Conservation (phyloP, 192 early-diverging fungal genomes). For the Umbelopsis vinacea region DNA sequence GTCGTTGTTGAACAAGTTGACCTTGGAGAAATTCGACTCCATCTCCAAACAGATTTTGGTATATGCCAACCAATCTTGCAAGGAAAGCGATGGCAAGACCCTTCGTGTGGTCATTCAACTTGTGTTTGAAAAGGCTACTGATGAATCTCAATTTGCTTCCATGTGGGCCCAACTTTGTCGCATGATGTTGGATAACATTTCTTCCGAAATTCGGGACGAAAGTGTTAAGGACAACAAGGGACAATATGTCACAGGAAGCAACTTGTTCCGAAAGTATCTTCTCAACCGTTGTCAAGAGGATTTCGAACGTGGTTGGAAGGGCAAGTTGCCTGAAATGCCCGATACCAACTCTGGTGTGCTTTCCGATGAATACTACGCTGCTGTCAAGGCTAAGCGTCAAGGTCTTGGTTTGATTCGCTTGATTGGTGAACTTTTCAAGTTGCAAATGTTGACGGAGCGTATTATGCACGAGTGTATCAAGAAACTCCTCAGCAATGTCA, state of each 20-base stretch:
- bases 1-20: slow-evolving; percentile 95
- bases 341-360: slow-evolving; percentile 65
- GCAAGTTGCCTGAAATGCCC: slow-evolving; percentile 70
- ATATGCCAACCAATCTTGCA: slow-evolving; percentile 71
- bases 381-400: slow-evolving; percentile 91
- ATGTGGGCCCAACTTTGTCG: slow-evolving; percentile 92
- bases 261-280: slow-evolving; percentile 89
- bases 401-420: slow-evolving; percentile 92
- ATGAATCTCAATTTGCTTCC: slow-evolving; percentile 88
- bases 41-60: slow-evolving; percentile 84
- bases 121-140: slow-evolving; percentile 94
- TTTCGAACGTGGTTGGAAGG: slow-evolving; percentile 90
- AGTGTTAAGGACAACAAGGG: slow-evolving; percentile 59
- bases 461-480: slow-evolving; percentile 95
- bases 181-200: slow-evolving; percentile 71
- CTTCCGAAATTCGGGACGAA: slow-evolving; percentile 60
- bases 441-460: slow-evolving; percentile 87
- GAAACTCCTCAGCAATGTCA: slow-evolving; percentile 72
- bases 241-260: slow-evolving; percentile 56
- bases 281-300: slow-evolving; percentile 95
- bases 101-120: slow-evolving; percentile 83
- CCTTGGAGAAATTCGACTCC: slow-evolving; percentile 90
- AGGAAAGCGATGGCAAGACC: slow-evolving; percentile 70
- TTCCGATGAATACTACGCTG: slow-evolving; percentile 82
- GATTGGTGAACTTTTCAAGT: slow-evolving; percentile 95